phyloP scores from a whole-genome alignment of 169 alveolate species.

The Plasmodium falciparum region DNA sequence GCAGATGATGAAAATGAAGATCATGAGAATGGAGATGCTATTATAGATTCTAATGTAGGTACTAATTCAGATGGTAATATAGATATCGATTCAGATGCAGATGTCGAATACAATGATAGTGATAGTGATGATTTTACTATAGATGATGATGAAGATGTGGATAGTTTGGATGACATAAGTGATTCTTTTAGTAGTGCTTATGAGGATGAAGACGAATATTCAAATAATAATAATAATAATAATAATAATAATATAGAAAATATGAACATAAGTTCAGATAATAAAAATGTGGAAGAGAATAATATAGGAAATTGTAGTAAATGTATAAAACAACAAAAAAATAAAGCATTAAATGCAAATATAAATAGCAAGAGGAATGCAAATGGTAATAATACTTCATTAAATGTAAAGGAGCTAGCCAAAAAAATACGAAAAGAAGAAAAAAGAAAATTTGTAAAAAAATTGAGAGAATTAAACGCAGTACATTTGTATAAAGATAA shows the following conservation, averaged over 20 bases:
- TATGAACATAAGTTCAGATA: neutral
- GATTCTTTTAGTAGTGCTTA: neutral
- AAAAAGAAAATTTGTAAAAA: slow-evolving; percentile 30
- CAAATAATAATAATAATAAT: neutral
- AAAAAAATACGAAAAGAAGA: slow-evolving; percentile 50
- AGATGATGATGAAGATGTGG: slow-evolving; percentile 10
- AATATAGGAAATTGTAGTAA: slow-evolving; percentile 25
- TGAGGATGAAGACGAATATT: neutral
- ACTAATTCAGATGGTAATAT: slow-evolving; percentile 9
- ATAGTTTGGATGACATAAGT: neutral
- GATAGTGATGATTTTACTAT: slow-evolving; percentile 9
- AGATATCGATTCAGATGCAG: slow-evolving; percentile 10
- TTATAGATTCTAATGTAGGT: neutral
- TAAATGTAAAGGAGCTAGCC: slow-evolving; percentile 38
- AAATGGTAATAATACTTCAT: neutral
- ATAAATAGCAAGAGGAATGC: neutral
- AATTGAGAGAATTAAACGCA: slow-evolving; percentile 16
- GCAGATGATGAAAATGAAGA: neutral
- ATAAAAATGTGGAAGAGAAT: slow-evolving; percentile 4
- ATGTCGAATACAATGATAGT: slow-evolving; percentile 11
- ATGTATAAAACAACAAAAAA: slow-evolving; percentile 31
- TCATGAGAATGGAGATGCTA: neutral
- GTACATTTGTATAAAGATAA: slow-evolving; percentile 5
- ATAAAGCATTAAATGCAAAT: neutral
- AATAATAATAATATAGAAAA: neutral